These are phyloP conservation scores for Pyrenopolyporus hunteri DNA, from an alignment of 495 filamentous ascomycete species.

Conservation along the genomic window DNA sequence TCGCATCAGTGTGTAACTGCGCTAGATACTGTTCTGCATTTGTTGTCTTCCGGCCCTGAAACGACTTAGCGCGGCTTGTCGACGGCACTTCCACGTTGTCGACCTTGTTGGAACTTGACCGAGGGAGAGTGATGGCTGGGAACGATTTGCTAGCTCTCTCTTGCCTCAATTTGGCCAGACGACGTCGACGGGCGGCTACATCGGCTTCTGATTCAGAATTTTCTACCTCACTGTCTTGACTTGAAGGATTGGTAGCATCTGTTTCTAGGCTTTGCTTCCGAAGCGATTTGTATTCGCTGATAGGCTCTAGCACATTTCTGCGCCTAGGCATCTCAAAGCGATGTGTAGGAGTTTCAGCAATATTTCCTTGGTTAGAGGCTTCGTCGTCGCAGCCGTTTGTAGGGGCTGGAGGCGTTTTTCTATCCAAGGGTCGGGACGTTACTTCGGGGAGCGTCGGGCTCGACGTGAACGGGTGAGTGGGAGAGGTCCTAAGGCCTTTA, in stretches of 20 bases:
- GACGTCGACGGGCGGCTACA: slow-evolving; percentile 25
- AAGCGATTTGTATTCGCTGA: slow-evolving; percentile 35
- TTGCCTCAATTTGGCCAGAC: slow-evolving; percentile 39
- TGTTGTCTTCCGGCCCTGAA: slow-evolving; percentile 8
- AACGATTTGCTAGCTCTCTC: slow-evolving; percentile 47
- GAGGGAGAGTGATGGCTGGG: slow-evolving; percentile 45
- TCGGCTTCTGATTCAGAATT: slow-evolving; percentile 34
- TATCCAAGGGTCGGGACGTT: slow-evolving; percentile 24
- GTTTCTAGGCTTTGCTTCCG: slow-evolving; percentile 28
- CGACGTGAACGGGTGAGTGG: slow-evolving; percentile 38
- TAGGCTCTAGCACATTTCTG: slow-evolving; percentile 33
- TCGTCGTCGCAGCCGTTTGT: slow-evolving; percentile 18
- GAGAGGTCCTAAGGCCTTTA: slow-evolving; percentile 49
- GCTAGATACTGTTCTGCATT: slow-evolving; percentile 32
- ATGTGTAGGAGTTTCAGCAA: slow-evolving; percentile 17
- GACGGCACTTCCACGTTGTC: slow-evolving; percentile 49
- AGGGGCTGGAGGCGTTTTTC: slow-evolving; percentile 24
- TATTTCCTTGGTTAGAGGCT: slow-evolving; percentile 11
- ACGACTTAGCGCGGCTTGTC: slow-evolving; percentile 40
- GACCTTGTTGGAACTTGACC: slow-evolving; percentile 26
- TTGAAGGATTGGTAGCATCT: slow-evolving; percentile 21
- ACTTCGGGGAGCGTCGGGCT: slow-evolving; percentile 39
- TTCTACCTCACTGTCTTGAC: slow-evolving; percentile 19
- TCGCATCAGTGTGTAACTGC: slow-evolving; percentile 29
- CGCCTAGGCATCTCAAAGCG: slow-evolving; percentile 6